Conservation (phyloP, 495 filamentous ascomycete genomes). For the Tetracladium marchalianum region DNA sequence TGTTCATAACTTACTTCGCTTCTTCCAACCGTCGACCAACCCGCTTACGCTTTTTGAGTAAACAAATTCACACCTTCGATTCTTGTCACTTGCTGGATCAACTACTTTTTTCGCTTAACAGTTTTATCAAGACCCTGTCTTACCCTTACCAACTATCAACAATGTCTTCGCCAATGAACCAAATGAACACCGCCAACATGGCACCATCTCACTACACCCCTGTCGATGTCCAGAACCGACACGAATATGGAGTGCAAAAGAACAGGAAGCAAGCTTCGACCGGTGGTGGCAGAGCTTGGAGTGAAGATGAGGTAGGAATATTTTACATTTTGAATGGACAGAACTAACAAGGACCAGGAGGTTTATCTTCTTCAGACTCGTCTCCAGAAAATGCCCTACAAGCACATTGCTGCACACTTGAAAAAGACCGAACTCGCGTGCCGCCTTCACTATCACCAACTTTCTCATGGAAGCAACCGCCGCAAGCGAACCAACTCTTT, state of each 20-base stretch:
- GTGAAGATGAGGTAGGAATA: constrained; percentile 60
- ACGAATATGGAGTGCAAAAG: constrained; percentile 45
- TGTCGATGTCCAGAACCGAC: constrained; percentile 37
- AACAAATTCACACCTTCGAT: constrained; percentile 14
- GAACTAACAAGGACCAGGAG: constrained; percentile 43
- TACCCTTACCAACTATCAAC: constrained; percentile 13
- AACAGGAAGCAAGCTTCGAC: constrained; percentile 56
- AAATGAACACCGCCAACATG: constrained; percentile 31
- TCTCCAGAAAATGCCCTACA: constrained; percentile 80
- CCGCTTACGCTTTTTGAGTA: too few species aligned
- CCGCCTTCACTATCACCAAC: constrained; percentile 74
- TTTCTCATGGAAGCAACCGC: constrained; percentile 70
- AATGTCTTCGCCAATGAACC: constrained; percentile 31
- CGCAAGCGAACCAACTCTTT: constrained; percentile 56
- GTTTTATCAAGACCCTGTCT: constrained; percentile 8
- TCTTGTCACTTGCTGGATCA: constrained; percentile 19
- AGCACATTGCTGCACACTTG: constrained; percentile 73
- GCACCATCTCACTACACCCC: constrained; percentile 26
- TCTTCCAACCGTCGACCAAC: constrained; percentile 18
- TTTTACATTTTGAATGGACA: constrained; percentile 1
- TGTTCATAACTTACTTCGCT: constrained; percentile 17
- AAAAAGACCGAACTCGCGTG: constrained; percentile 83
- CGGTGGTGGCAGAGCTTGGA: constrained; percentile 66
- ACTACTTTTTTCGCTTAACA: constrained; percentile 4
- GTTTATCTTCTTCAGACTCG: constrained; percentile 77